A percentile compares a stretch with the other conserved stretches of the same genome.
These are phyloP conservation scores for Exophiala phaeomuriformis DNA, from an alignment of 2,329 filamentous ascomycete genomes.

Conservation along the genomic window DNA sequence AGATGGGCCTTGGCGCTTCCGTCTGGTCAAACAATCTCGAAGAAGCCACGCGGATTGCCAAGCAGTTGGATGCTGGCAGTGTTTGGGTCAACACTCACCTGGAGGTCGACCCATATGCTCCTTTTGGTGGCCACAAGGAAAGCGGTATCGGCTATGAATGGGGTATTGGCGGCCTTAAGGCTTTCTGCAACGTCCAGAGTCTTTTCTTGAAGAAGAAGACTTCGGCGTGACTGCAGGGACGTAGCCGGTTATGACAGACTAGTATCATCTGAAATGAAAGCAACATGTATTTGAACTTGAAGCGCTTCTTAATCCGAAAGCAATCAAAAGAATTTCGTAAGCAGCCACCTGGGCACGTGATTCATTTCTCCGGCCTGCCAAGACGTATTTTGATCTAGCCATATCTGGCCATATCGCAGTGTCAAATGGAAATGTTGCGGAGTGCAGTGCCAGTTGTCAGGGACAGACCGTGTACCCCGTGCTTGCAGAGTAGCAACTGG, in stretches of 20 bases:
- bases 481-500: not conserved
- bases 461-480: not conserved
- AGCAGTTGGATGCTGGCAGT: constrained; percentile 50
- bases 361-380: not conserved
- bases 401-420: not conserved
- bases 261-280: too few species aligned
- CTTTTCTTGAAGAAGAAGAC: constrained; percentile 24
- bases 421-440: not conserved
- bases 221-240: not conserved
- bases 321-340: too few species aligned
- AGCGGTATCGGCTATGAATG: constrained; percentile 31
- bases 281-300: too few species aligned
- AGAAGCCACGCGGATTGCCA: constrained; percentile 47
- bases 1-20: constrained; percentile 50
- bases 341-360: not conserved
- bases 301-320: too few species aligned
- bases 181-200: constrained; percentile 27
- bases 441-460: not conserved
- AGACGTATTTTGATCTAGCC: not conserved
- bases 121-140: constrained; percentile 31
- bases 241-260: not conserved
- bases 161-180: constrained; percentile 25
- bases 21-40: constrained; percentile 51
- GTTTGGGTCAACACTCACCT: constrained; percentile 52
- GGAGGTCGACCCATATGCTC: constrained; percentile 22